Base-by-base conservation (phyloP, 805 yeast species). In the Wickerhamomyces rabaulensis region DNA sequence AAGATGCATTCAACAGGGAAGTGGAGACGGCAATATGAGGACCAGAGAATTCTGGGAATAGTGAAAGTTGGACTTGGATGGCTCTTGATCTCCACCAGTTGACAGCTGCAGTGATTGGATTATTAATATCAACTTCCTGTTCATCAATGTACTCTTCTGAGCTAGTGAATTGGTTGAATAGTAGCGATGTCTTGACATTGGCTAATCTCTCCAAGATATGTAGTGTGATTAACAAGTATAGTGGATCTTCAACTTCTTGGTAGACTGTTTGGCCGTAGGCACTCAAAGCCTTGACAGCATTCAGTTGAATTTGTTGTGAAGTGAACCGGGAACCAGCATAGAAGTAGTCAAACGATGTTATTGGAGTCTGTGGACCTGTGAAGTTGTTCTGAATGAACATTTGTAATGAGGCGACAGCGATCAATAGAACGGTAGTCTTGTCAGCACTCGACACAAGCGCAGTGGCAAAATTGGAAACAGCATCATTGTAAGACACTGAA, bases 1-100 rank as follows among this genome's bases (percentile, higher is more conserved):
- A 52, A 45, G 46, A 62, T 52, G 45, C 54, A 60, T 36, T 65
- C 21, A 65, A 50, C n/a, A 70, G 52, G 2, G 71, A 59, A 1
- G 71, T 55, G 6, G 65, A 62, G 15, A 70, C 58, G 2, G 67
- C 56, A 20, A 68, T 65, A 40, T 65, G 70, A 26, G 64, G 65
- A 36, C 82, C 78, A 0, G 84, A 73, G 23, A 79, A 75, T 55
- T 87, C 92, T 3, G 80, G 74, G 39, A 80, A 68, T n/a, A 85
- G 60, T 0, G 89, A 78, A 46, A 76, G 68, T 47, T 84, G 91
- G 0, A 78, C 74, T 55, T 82, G 81, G 31, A 85, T 60, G 4
- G 82, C 79, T 64, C 95, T 74, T 7, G 84, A 67, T 61, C 87
- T 74, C 94, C 94, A 87, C 92, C 94, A 87, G 39, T 69, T 68